Base-by-base conservation (phyloP, 2,329 filamentous ascomycete genomes). In the Diaporthe sp. region DNA sequence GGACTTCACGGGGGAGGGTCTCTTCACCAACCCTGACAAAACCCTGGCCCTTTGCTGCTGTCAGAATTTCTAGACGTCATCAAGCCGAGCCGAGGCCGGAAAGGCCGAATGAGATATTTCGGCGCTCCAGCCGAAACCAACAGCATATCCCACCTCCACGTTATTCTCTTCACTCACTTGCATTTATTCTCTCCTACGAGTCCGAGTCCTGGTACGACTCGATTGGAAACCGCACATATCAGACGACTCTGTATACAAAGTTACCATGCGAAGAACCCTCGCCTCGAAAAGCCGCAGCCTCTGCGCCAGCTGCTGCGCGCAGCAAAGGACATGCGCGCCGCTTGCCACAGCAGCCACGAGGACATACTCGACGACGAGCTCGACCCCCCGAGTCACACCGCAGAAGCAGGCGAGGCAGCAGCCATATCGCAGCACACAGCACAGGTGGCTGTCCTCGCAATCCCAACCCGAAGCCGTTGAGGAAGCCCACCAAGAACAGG, bases 401-500 rank as follows among this genome's bases (percentile, higher is more conserved):
- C 5, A 42, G 7, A 13, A 39, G n/a, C 49, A 19, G 9, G 17
- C 13, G n/a, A 22, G 13, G 34, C 31, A 49, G 42, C 42, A 19
- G 4, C 34, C 55, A 4, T n/a, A 19, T 9, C 13, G 3, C 22
- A 34, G 31, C 46, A 15, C 46, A 53, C 46, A 65, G 28, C 37
- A 61, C 25, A 73, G 69, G 37, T 77, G 71, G 72, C 44, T 70
- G 22, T 77, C 75, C 44, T 28, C 57, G 34, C 55, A 53, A 6
- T 44, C 70, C 34, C 58, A 73, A 19, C 34, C 46, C 53, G n/a
- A 62, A 25, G 28, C 55, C 34, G 28, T 39, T 12, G 19, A 49
- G 15, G 44, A 67, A 49, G 37, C 39, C 61, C 34, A 67, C 13
- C 31, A 42, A 67, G 28, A 61, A 55, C 72, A 25, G 34, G 34